Percentiles rank a stretch among this genome's conserved stretches.
Evolutionary conservation across 1,284 basidiomycete species (phyloP).

Genomic region (Tilletia caries): DNA sequence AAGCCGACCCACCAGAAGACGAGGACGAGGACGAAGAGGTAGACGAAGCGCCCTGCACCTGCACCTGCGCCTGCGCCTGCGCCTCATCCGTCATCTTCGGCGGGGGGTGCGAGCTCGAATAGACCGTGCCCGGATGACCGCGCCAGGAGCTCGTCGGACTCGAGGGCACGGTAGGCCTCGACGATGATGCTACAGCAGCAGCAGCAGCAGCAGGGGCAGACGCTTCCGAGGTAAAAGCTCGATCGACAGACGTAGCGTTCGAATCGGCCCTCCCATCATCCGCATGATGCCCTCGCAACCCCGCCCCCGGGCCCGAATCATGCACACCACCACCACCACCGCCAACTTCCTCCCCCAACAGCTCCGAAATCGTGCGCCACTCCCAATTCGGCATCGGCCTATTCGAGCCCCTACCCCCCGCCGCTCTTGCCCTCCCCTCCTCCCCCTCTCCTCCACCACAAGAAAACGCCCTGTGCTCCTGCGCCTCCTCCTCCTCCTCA

Average conservation of each 20-base stretch:
- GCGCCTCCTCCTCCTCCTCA: neutral
- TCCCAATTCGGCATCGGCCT: neutral
- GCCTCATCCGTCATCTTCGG: neutral
- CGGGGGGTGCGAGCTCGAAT: slow-evolving; percentile 4
- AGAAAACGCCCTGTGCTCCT: too few relatives aligned
- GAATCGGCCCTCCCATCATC: too few relatives aligned
- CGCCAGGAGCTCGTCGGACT: neutral
- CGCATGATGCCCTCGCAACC: too few relatives aligned
- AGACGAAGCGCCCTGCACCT: neutral
- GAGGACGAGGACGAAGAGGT: too few relatives aligned
- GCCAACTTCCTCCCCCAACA: neutral
- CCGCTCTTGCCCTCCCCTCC: neutral
- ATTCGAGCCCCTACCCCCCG: neutral
- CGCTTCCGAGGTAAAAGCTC: too few relatives aligned
- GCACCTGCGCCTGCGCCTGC: neutral
- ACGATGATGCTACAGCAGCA: neutral
- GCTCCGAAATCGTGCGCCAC: neutral
- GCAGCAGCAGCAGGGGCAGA: neutral
- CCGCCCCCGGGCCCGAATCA: neutral
- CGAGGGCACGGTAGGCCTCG: neutral
- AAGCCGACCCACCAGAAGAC: too few relatives aligned
- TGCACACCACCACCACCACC: neutral
- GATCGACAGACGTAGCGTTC: too few relatives aligned
- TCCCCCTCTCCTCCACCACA: too few relatives aligned
- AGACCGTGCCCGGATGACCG: slow-evolving; percentile 2